Conservation (phyloP, 2,329 filamentous ascomycete genomes). For the Exophiala oligosperma region DNA sequence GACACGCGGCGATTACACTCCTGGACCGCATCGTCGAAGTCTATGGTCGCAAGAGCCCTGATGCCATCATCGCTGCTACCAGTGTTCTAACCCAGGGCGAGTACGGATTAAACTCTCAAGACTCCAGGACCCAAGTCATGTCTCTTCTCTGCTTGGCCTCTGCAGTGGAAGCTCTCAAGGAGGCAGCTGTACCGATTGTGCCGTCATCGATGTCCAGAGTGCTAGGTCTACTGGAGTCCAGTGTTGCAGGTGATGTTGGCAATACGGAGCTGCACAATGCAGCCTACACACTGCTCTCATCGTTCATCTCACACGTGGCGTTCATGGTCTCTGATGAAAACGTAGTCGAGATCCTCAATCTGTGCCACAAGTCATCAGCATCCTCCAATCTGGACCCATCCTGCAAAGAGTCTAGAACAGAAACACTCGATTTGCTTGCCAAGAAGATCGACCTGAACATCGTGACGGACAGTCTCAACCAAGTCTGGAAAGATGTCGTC, state of each 20-base stretch:
- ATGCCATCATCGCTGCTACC: conserved; percentile 73
- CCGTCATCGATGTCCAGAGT: conserved; percentile 72
- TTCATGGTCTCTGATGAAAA: conserved; percentile 83
- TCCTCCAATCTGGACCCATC: conserved; percentile 32
- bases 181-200: conserved; percentile 80
- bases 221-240: conserved; percentile 68
- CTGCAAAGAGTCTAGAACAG: conserved; percentile 63
- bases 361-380: conserved; percentile 49
- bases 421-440: conserved; percentile 73
- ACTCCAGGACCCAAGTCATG: conserved; percentile 23
- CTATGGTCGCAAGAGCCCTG: conserved; percentile 88
- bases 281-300: conserved; percentile 74
- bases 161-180: conserved; percentile 81
- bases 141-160: conserved; percentile 81
- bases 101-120: conserved; percentile 32
- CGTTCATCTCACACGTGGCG: conserved; percentile 78
- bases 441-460: conserved; percentile 74
- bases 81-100: conserved; percentile 67
- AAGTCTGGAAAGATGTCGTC: conserved; percentile 71
- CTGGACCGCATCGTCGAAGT: conserved; percentile 92
- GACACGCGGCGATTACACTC: conserved; percentile 82
- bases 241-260: conserved; percentile 44
- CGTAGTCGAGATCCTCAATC: conserved; percentile 68
- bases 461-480: conserved; percentile 71
- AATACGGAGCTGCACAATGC: conserved; percentile 75